Conservation (phyloP, 2,329 filamentous ascomycete species). For the Diaporthe helianthi region DNA sequence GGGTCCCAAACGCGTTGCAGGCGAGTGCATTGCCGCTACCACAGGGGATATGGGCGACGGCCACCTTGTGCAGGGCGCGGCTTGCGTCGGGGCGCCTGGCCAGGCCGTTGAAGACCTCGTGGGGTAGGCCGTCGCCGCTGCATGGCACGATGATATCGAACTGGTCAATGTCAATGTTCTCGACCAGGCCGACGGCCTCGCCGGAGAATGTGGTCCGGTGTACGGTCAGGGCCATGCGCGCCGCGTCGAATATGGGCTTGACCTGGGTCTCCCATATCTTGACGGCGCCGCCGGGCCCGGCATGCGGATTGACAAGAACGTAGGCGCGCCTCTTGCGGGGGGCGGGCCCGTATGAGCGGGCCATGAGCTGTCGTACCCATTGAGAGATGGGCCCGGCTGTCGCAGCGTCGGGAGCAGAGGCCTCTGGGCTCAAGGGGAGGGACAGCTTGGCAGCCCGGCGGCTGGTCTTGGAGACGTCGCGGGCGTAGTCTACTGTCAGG, state of each 20-base stretch:
- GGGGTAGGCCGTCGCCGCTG: constrained; percentile 89
- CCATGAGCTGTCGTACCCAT: constrained; percentile 72
- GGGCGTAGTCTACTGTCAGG: constrained; percentile 77
- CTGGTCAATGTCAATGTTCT: constrained; percentile 76
- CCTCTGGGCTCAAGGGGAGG: constrained; percentile 49
- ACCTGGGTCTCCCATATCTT: constrained; percentile 78
- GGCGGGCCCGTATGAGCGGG: constrained; percentile 73
- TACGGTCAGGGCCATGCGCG: constrained; percentile 77
- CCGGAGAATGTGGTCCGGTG: constrained; percentile 74
- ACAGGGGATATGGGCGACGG: constrained; percentile 87
- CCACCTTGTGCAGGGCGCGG: constrained; percentile 76
- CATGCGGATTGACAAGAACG: constrained; percentile 89
- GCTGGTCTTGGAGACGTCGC: constrained; percentile 62
- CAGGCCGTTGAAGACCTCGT: constrained; percentile 95
- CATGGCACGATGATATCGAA: constrained; percentile 89
- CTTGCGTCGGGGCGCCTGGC: constrained; percentile 77
- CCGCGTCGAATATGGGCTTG: constrained; percentile 82
- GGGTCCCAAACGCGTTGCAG: constrained; percentile 85
- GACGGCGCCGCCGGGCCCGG: constrained; percentile 79
- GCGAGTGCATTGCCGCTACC: constrained; percentile 95
- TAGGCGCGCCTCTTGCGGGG: constrained; percentile 80
- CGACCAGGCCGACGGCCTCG: constrained; percentile 79
- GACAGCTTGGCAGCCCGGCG: constrained; percentile 68
- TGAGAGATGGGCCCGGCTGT: constrained; percentile 53
- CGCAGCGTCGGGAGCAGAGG: neutral